These are phyloP conservation scores for Candida ascalaphidarum DNA, from an alignment of 805 yeast genomes.

Conservation along the genomic window DNA sequence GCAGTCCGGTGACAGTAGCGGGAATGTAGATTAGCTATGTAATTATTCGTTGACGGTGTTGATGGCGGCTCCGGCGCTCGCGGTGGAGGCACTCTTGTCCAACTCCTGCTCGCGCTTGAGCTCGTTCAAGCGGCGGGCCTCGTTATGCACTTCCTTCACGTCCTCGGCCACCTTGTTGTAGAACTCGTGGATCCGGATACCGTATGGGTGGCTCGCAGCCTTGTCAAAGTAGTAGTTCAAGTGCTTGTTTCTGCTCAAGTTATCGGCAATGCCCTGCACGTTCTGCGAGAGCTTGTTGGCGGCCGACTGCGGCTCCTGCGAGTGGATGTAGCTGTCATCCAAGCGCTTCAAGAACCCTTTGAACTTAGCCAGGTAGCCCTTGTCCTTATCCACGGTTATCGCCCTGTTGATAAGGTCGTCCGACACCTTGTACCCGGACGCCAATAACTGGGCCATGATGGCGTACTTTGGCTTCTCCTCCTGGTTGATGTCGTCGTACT, in stretches of 20 bases:
- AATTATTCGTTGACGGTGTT: too few relatives aligned
- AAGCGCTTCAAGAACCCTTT: constrained; percentile 43
- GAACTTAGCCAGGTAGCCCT: constrained; percentile 54
- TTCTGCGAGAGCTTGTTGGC: constrained; percentile 19
- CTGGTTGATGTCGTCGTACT: constrained; percentile 49
- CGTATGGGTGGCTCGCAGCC: constrained; percentile 40
- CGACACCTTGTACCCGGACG: constrained; percentile 63
- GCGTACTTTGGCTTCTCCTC: constrained; percentile 73
- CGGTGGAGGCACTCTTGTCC: background rate
- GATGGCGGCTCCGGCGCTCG: too few relatives aligned
- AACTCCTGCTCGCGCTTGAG: constrained; percentile 33
- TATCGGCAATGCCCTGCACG: constrained; percentile 29
- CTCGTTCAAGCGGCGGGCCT: constrained; percentile 64
- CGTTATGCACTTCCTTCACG: constrained; percentile 58
- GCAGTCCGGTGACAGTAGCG: too few relatives aligned
- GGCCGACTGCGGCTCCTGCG: constrained; percentile 43
- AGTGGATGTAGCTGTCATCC: constrained; percentile 51
- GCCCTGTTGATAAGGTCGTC: constrained; percentile 57
- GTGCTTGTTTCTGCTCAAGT: constrained; percentile 22
- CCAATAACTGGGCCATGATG: constrained; percentile 65
- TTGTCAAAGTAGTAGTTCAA: constrained; percentile 38
- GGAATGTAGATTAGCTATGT: too few relatives aligned
- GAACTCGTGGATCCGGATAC: constrained; percentile 52
- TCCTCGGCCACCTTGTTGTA: constrained; percentile 49
- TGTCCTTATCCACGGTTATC: constrained; percentile 52